Evolutionary conservation across 345 rosid species (phyloP), one percentile per base, ranked within the genome.

Genomic region (Triadica sebifera): DNA sequence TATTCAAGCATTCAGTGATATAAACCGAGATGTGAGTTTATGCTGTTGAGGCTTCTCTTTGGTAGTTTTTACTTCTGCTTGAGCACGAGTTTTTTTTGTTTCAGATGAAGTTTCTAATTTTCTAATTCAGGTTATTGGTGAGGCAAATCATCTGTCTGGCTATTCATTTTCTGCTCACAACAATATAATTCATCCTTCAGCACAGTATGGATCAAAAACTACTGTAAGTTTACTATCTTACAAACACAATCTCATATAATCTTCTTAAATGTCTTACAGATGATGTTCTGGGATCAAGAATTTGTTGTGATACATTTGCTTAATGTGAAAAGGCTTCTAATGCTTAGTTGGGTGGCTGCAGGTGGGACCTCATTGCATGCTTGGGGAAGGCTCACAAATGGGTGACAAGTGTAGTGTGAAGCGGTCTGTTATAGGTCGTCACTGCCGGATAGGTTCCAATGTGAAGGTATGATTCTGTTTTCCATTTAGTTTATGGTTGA

Each of bases 371-470:
- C 87, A 93, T 79, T 90, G 98, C 84, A 86, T 91, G 92, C 86
- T 91, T 69, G 96, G 96, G 51, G 98, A 95, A 86, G 97, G 98
- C 78, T 89, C 99, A 72, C 92, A 90, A 72, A 85, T 95, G 90
- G 97, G 94, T 77, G 99, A 95, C 80, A 95, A 93, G 78, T 95
- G 98, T 78, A 89, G 97, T 72, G 97, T 95, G 69, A 93, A 95
- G 81, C 89, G 98, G 80, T 95, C 99, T 70, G 96, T 93, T 49
- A 88, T 93, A 74, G 98, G 99, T 71, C 93, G 91, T 67, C 98
- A 95, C 79, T 95, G 99, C 85, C 87, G 93, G 66, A 91, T 95
- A 85, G 94, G 98, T 78, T 93, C 93, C 78, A 91, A 88, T 79
- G 98, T 95, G 77, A 95, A 95, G 98, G 99, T 93, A 85, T 29